Conservation (phyloP, 2,329 filamentous ascomycete species). For the Hypoxylon sp. region DNA sequence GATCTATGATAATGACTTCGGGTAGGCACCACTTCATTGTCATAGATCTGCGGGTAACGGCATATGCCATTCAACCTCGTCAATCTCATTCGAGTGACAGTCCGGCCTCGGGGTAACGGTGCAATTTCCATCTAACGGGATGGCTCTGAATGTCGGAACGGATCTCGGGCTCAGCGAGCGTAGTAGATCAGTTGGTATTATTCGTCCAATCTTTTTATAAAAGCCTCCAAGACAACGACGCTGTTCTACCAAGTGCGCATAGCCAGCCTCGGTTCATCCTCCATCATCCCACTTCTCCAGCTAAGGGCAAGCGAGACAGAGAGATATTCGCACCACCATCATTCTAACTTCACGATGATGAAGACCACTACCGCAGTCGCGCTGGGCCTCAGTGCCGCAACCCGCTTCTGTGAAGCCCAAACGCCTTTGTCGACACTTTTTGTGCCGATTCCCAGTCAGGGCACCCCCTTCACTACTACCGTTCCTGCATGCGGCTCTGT, state of each 20-base stretch:
- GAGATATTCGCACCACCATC: background rate
- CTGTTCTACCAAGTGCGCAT: background rate
- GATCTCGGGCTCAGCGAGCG: background rate
- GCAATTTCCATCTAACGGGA: background rate
- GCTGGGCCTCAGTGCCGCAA: slow-evolving; percentile 6
- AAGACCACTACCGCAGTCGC: slow-evolving; percentile 9
- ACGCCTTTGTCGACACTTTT: slow-evolving; percentile 16
- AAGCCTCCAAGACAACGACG: background rate
- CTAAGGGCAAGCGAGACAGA: slow-evolving; percentile 6
- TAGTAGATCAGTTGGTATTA: background rate
- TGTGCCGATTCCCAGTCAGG: slow-evolving; percentile 26
- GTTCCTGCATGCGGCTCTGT: slow-evolving; percentile 27
- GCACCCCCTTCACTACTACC: slow-evolving; percentile 25
- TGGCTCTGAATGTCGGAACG: slow-evolving; percentile 12
- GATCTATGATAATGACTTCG: slow-evolving; percentile 11
- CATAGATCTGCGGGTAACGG: slow-evolving; percentile 7
- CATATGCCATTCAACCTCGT: slow-evolving; percentile 12
- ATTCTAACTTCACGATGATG: slow-evolving; percentile 7
- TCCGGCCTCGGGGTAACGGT: background rate
- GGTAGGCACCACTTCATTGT: background rate
- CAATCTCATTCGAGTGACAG: background rate
- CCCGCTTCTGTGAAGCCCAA: slow-evolving; percentile 8
- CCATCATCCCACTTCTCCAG: slow-evolving; percentile 1
- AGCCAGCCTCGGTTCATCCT: background rate
- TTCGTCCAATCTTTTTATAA: background rate